phyloP scores from a whole-genome alignment of 169 alveolate genomes.

The Plasmodium sp. region DNA sequence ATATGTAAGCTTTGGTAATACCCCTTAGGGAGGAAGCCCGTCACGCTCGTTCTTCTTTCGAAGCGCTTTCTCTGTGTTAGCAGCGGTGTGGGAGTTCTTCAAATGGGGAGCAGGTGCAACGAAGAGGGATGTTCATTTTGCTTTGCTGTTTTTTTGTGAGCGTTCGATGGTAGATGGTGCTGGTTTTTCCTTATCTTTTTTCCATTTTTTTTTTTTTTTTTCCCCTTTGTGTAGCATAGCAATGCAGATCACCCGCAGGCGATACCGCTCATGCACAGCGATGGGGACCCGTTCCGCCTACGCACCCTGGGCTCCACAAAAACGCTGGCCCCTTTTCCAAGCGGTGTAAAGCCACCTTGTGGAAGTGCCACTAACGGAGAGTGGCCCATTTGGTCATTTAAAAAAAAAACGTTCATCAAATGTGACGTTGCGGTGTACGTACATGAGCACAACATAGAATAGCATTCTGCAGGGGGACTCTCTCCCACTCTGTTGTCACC shows the following conservation, averaged over 20 bases:
- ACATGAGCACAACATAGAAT: not conserved
- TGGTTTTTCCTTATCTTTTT: not conserved
- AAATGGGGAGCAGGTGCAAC: not conserved
- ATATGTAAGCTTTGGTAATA: not conserved
- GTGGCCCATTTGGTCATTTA: not conserved
- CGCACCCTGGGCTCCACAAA: not conserved
- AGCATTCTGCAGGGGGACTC: not conserved
- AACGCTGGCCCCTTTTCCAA: not conserved
- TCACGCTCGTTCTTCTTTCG: not conserved
- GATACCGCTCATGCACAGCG: not conserved
- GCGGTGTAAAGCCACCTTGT: not conserved
- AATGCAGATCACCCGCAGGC: not conserved
- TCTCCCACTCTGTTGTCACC: not conserved
- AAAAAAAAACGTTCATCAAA: not conserved
- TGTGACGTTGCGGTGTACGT: not conserved
- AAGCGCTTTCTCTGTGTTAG: not conserved
- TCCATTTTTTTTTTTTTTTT: not conserved
- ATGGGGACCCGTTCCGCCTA: not conserved
- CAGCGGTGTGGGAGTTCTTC: not conserved
- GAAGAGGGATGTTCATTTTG: not conserved
- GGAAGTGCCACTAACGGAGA: not conserved
- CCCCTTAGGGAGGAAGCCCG: not conserved
- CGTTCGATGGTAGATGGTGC: not conserved
- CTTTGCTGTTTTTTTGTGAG: not conserved
- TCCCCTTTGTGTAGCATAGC: not conserved